phyloP scores from a whole-genome alignment of 345 rosid genomes.

The Eucalyptus tenuipes region DNA sequence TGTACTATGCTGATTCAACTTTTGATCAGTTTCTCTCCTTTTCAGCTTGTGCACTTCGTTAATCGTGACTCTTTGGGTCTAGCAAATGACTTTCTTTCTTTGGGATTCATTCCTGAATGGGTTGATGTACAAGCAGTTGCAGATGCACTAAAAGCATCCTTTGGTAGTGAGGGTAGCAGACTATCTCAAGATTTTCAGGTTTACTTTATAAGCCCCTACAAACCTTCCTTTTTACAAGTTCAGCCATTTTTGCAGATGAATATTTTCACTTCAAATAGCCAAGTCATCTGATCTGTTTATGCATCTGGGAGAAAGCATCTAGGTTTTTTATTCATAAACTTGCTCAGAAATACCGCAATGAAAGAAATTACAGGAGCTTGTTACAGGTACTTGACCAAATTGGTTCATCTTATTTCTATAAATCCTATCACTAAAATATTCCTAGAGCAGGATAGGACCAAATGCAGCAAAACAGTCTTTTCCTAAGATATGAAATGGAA shows the following conservation, averaged over 20 bases:
- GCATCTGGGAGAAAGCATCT: not conserved
- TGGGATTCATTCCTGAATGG: slow-evolving; percentile 99
- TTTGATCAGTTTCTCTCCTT: slow-evolving; percentile 12
- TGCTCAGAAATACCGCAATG: not conserved
- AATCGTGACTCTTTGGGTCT: slow-evolving; percentile 95
- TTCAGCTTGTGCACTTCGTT: slow-evolving; percentile 98
- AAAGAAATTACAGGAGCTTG: not conserved
- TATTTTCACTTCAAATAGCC: not conserved
- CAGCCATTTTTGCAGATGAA: not conserved
- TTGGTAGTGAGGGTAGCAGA: slow-evolving; percentile 55
- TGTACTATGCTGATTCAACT: not conserved
- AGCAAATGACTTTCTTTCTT: slow-evolving; percentile 97
- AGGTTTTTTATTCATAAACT: not conserved
- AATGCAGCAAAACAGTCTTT: not conserved
- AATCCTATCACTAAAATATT: not conserved
- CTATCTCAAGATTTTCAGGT: slow-evolving; percentile 96
- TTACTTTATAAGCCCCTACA: not conserved
- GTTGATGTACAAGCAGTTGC: slow-evolving; percentile 67
- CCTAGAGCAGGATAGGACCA: not conserved
- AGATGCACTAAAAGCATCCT: slow-evolving; percentile 64
- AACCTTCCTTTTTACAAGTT: not conserved
- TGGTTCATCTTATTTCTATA: not conserved
- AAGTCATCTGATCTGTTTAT: not conserved
- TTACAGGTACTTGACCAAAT: not conserved
- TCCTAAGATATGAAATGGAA: not conserved